Evolutionary conservation across 2,329 filamentous ascomycete species (phyloP).

Genomic region (Ophiostoma sp.): DNA sequence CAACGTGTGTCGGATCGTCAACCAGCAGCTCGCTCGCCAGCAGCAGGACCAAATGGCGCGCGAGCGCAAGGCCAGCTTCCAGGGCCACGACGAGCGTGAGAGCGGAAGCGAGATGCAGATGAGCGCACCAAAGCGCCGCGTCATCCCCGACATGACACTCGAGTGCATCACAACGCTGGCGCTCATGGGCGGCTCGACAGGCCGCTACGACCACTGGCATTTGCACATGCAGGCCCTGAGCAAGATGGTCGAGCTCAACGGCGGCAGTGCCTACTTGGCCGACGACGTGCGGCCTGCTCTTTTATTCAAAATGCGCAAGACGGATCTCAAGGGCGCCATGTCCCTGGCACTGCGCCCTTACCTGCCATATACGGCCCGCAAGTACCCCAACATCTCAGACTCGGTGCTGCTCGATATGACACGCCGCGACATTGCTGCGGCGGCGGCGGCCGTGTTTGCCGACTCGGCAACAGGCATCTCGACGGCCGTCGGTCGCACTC

Average conservation of each 20-base stretch:
- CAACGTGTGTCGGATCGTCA: slow-evolving; percentile 27
- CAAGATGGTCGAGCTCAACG: slow-evolving; percentile 33
- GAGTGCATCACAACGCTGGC: slow-evolving; percentile 35
- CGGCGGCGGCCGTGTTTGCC: slow-evolving; percentile 28
- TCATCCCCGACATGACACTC: slow-evolving; percentile 30
- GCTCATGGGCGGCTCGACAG: slow-evolving; percentile 33
- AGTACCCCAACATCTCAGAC: slow-evolving; percentile 29
- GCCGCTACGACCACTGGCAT: slow-evolving; percentile 38
- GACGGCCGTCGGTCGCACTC: slow-evolving; percentile 28
- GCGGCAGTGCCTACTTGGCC: slow-evolving; percentile 24
- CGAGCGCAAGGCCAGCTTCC: not conserved
- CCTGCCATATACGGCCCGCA: slow-evolving; percentile 31
- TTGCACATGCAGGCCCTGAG: slow-evolving; percentile 37
- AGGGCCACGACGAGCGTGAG: no score
- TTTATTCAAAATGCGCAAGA: slow-evolving; percentile 30
- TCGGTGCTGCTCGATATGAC: slow-evolving; percentile 27
- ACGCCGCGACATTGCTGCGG: slow-evolving; percentile 24
- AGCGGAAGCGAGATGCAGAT: slow-evolving; percentile 10
- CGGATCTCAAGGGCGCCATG: slow-evolving; percentile 36
- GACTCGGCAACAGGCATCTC: slow-evolving; percentile 29
- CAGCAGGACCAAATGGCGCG: slow-evolving; percentile 4
- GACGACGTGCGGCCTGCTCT: slow-evolving; percentile 25
- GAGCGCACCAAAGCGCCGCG: slow-evolving; percentile 4
- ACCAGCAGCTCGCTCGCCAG: slow-evolving; percentile 24
- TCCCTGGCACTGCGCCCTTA: slow-evolving; percentile 33